Evolutionary conservation across 495 filamentous ascomycete species (phyloP).

Genomic region (Tetracladium marchalianum): DNA sequence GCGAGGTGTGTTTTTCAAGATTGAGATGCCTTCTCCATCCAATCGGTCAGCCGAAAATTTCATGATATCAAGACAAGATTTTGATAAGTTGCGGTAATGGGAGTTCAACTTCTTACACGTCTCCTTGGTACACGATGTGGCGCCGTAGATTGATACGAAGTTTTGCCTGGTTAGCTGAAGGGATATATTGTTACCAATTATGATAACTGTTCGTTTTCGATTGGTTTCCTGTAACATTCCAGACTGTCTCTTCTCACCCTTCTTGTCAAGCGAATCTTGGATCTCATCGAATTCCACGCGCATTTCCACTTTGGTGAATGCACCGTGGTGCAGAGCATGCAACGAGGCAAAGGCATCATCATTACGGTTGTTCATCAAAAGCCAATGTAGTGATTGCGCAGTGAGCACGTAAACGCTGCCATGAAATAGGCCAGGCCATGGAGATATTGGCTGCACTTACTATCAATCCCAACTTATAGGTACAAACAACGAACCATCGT

Average conservation of each 20-base stretch:
- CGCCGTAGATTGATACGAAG: slow-evolving; percentile 25
- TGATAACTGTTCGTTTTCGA: slow-evolving; percentile 25
- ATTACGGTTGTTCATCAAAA: slow-evolving; percentile 22
- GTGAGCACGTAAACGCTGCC: too few relatives aligned
- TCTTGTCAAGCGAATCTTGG: too few relatives aligned
- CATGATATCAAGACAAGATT: too few relatives aligned
- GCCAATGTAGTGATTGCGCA: slow-evolving; percentile 14
- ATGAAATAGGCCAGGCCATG: too few relatives aligned
- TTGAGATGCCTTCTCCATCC: slow-evolving; percentile 30
- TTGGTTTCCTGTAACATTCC: slow-evolving; percentile 24
- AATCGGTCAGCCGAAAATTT: neutral
- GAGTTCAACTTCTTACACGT: too few relatives aligned
- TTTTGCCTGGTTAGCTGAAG: slow-evolving; percentile 26
- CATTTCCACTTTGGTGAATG: too few relatives aligned
- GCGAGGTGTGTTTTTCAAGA: slow-evolving; percentile 28
- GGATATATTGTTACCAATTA: slow-evolving; percentile 25
- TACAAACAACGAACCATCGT: slow-evolving; percentile 25
- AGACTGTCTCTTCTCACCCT: slow-evolving; percentile 10
- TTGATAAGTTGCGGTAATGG: too few relatives aligned
- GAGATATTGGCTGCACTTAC: too few relatives aligned
- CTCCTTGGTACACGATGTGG: too few relatives aligned
- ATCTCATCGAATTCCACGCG: too few relatives aligned
- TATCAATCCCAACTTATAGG: slow-evolving; percentile 16
- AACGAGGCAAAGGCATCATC: slow-evolving; percentile 21
- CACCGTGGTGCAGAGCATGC: neutral